These are phyloP conservation scores for Trametes cinnabarina DNA, from an alignment of 768 basidiomycete genomes.

Conservation along the genomic window DNA sequence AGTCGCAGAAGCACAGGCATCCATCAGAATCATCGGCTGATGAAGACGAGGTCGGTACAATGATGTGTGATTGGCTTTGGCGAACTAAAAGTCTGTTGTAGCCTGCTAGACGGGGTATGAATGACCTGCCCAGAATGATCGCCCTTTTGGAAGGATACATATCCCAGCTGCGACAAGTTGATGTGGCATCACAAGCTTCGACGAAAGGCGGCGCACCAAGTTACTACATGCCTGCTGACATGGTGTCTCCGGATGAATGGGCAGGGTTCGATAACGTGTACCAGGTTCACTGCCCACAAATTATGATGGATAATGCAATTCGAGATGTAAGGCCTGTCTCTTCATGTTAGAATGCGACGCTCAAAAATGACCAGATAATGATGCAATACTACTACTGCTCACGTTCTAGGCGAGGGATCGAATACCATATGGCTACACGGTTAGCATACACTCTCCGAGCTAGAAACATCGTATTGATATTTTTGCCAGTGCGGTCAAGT, in stretches of 20 bases:
- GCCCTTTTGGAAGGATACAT: slow-evolving; percentile 61
- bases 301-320: slow-evolving; percentile 72
- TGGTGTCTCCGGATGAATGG: slow-evolving; percentile 69
- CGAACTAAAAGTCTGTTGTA: neutral
- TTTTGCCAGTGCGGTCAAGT: slow-evolving; percentile 64
- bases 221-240: slow-evolving; percentile 67
- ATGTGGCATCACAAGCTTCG: slow-evolving; percentile 35
- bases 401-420: slow-evolving; percentile 69
- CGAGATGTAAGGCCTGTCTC: slow-evolving; percentile 61
- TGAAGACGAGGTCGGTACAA: neutral
- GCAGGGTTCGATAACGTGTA: slow-evolving; percentile 87
- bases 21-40: neutral
- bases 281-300: slow-evolving; percentile 82
- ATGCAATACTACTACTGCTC: slow-evolving; percentile 88
- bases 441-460: slow-evolving; percentile 35
- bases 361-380: slow-evolving; percentile 59
- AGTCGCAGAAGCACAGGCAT: neutral
- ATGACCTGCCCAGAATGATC: slow-evolving; percentile 49
- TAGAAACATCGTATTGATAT: neutral
- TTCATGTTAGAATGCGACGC: neutral
- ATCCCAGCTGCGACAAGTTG: slow-evolving; percentile 47
- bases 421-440: slow-evolving; percentile 88
- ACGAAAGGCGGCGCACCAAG: slow-evolving; percentile 26
- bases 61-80: neutral
- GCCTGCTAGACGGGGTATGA: neutral